Conservation (phyloP, 768 basidiomycete species). For the Trametes cinnabarina region DNA sequence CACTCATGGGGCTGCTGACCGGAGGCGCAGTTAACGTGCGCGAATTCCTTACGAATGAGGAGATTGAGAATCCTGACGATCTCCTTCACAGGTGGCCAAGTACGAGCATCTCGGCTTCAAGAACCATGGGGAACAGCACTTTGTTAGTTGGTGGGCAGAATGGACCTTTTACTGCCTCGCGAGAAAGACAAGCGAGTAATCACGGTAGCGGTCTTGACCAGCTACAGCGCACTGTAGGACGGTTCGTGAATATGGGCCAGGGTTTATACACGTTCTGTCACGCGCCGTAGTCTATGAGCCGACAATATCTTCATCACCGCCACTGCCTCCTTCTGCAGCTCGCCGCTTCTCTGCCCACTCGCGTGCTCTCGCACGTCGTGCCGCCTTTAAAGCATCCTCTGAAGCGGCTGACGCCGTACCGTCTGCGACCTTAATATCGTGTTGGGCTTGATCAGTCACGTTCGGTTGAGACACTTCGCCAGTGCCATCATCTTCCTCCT, state of each 20-base stretch:
- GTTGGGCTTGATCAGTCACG: not conserved
- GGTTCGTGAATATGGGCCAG: no score
- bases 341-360: slow-evolving; percentile 58
- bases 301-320: not conserved
- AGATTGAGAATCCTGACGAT: not conserved
- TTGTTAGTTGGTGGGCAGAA: not conserved
- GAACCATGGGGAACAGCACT: not conserved
- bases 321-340: slow-evolving; percentile 14
- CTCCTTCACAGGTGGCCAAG: not conserved
- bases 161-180: not conserved
- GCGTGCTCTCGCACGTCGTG: slow-evolving; percentile 53
- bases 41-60: not conserved
- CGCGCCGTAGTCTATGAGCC: not conserved
- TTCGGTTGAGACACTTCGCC: not conserved
- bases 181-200: not conserved
- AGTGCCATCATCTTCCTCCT: slow-evolving; percentile 19
- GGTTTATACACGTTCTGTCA: no score
- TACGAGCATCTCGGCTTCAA: not conserved
- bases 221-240: no score
- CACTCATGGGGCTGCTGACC: slow-evolving; percentile 15
- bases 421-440: not conserved
- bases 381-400: slow-evolving; percentile 40
- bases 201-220: not conserved
- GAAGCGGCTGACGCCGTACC: not conserved
- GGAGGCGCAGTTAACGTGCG: not conserved